Conservation (phyloP, 2,329 filamentous ascomycete species). For the Scedosporium apiospermum region DNA sequence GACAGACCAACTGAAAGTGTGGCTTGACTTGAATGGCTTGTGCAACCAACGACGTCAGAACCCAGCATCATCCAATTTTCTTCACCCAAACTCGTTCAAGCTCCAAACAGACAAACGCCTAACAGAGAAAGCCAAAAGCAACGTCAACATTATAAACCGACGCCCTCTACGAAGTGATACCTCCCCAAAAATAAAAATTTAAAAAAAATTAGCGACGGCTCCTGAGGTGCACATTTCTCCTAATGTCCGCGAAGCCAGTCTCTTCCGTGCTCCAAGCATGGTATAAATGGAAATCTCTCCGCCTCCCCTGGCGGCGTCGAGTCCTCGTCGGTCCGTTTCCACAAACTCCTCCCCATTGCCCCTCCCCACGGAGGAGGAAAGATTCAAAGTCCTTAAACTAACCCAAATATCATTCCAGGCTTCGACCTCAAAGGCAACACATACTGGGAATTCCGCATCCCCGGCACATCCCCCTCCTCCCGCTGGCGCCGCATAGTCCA, state of each 20-base stretch:
- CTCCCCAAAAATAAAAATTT: neutral
- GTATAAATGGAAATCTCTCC: conserved; percentile 53
- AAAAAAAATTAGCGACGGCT: too few relatives aligned
- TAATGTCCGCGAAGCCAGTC: conserved; percentile 8
- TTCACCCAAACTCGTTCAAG: neutral
- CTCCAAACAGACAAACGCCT: neutral
- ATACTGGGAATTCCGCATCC: conserved; percentile 55
- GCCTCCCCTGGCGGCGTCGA: conserved; percentile 53
- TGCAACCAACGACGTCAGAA: neutral
- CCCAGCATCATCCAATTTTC: neutral
- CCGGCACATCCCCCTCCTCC: conserved; percentile 20
- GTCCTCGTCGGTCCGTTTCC: conserved; percentile 47
- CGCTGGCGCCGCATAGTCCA: conserved; percentile 54
- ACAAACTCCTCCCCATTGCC: neutral
- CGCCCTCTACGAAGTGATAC: neutral
- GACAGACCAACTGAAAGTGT: too few relatives aligned
- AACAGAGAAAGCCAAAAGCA: neutral
- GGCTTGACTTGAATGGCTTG: too few relatives aligned
- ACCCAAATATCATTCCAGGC: conserved; percentile 28
- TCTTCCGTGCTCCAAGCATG: conserved; percentile 29
- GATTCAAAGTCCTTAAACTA: neutral
- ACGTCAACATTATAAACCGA: neutral
- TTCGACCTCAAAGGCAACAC: conserved; percentile 58
- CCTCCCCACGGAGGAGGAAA: neutral
- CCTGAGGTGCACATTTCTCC: too few relatives aligned